phyloP scores from a whole-genome alignment of 2,329 filamentous ascomycete genomes.

The Apiospora pterosperma region DNA sequence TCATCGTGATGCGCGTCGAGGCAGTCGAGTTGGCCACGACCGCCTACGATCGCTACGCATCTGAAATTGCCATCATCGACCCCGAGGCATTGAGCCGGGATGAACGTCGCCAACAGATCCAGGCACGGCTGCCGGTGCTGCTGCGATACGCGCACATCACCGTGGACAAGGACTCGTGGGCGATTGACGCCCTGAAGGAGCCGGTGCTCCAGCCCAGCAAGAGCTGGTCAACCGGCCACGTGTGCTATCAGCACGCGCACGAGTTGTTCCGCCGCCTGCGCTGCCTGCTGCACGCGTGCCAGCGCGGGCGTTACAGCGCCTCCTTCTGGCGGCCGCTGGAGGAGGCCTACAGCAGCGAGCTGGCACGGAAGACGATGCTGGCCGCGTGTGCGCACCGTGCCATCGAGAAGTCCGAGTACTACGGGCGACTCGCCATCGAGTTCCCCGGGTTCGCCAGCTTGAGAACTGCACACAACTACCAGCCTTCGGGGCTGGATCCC shows the following conservation, averaged over 20 bases:
- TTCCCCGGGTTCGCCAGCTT: conserved; percentile 1
- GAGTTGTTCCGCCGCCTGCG: conserved; percentile 7
- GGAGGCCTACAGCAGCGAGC: not conserved
- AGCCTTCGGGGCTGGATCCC: not conserved
- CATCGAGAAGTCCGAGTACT: conserved; percentile 6
- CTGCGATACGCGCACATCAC: not conserved
- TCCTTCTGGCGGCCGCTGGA: not conserved
- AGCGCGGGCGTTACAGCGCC: not conserved
- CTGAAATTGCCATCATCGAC: conserved; percentile 5
- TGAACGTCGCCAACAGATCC: not conserved
- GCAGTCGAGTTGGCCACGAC: not conserved
- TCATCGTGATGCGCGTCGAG: conserved; percentile 5
- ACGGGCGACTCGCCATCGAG: conserved; percentile 4
- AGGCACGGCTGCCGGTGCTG: not conserved
- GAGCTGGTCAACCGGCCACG: conserved; percentile 1
- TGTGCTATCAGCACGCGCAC: not conserved
- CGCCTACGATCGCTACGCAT: not conserved
- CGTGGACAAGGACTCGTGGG: not conserved
- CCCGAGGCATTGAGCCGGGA: not conserved
- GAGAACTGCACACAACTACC: not conserved
- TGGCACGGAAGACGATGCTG: conserved; percentile 1
- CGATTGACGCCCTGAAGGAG: not conserved
- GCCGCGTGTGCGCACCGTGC: conserved; percentile 4
- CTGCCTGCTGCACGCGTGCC: not conserved
- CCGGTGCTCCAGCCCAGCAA: not conserved